phyloP scores from a whole-genome alignment of 305 asterid genomes.

The Fraxinus ornus region DNA sequence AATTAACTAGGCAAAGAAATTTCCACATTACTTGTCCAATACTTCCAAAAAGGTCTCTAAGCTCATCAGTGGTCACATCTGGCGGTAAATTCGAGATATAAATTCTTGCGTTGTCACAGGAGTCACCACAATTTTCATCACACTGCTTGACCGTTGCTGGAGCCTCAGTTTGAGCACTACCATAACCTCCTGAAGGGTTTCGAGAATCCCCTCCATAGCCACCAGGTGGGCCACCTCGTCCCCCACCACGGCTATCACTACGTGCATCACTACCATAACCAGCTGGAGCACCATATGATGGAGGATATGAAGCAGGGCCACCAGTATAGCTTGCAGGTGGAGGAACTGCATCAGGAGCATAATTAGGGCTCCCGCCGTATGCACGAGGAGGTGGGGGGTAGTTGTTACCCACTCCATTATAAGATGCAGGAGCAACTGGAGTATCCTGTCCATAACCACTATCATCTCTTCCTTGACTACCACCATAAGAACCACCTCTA shows the following conservation, averaged over 20 bases:
- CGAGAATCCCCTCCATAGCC: constrained; percentile 67
- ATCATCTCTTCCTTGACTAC: constrained; percentile 67
- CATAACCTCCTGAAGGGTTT: constrained; percentile 52
- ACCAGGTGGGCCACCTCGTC: constrained; percentile 67
- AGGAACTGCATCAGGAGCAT: constrained; percentile 72
- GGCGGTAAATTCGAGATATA: constrained; percentile 98
- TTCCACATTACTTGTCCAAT: constrained; percentile 90
- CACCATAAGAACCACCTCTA: constrained; percentile 55
- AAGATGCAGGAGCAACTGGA: constrained; percentile 64
- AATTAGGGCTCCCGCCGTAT: constrained; percentile 62
- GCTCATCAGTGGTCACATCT: constrained; percentile 86
- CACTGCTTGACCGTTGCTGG: constrained; percentile 86
- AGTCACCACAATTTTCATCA: constrained; percentile 89
- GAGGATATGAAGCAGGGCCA: constrained; percentile 86
- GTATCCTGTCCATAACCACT: constrained; percentile 73
- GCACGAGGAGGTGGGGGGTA: constrained; percentile 63
- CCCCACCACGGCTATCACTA: constrained; percentile 63
- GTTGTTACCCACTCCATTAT: constrained; percentile 62
- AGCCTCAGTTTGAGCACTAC: constrained; percentile 60
- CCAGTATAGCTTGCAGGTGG: constrained; percentile 89
- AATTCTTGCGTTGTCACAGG: constrained; percentile 90
- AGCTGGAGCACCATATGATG: constrained; percentile 82
- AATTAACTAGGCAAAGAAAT: constrained; percentile 19
- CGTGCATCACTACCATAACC: constrained; percentile 63
- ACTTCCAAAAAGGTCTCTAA: constrained; percentile 94